Base-by-base conservation (phyloP, 2,329 filamentous ascomycete genomes). In the Aspergillus candidus region DNA sequence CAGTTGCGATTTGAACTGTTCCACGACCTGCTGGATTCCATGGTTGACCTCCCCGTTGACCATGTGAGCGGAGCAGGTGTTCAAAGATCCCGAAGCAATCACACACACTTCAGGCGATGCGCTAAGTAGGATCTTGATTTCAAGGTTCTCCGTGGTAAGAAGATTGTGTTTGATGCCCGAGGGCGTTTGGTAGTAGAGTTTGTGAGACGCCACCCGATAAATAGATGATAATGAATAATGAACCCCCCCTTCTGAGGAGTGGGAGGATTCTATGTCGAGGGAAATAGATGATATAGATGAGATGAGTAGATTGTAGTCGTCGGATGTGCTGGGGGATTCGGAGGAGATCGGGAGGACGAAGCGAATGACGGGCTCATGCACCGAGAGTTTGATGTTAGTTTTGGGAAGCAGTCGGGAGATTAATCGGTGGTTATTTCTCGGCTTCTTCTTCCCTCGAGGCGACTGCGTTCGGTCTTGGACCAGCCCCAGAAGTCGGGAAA, bases 281-380 rank as follows among this genome's bases (percentile, higher is more conserved):
- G 91, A 94, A 32, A 97, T 81, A 0, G 91, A 95, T 0, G 94
- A 97, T 10, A 95, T 88, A 2, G 89, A 93, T 1, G 88, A 95
- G 38, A 98, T 95, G 35, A 98, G 85, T 27, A 98, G 76, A 60
- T 98, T 93, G 54, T 93, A 97, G 53, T 97, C 90, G 48, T 89
- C 87, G 0, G 81, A 76, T 18, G 82, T 78, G 33, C 66, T 67
- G 41, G 70, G 61, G 4, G 72, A 65, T 38, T 70, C 63, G 48
- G 84, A 79, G 50, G 93, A 80, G 0, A 91, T 83, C 4, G 90
- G 90, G 4, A 98, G 73, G 6, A 90, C 82, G 51, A 98, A 90
- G 55, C 94, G 83, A 50, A 97, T 65, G 12, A 98, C 94, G 1
- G 93, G 93, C 62, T 98, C 93, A 59, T 98, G 93, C 68, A 98